Conservation (phyloP, 1,139 yeast species). For the Magnusiomyces ingens region DNA sequence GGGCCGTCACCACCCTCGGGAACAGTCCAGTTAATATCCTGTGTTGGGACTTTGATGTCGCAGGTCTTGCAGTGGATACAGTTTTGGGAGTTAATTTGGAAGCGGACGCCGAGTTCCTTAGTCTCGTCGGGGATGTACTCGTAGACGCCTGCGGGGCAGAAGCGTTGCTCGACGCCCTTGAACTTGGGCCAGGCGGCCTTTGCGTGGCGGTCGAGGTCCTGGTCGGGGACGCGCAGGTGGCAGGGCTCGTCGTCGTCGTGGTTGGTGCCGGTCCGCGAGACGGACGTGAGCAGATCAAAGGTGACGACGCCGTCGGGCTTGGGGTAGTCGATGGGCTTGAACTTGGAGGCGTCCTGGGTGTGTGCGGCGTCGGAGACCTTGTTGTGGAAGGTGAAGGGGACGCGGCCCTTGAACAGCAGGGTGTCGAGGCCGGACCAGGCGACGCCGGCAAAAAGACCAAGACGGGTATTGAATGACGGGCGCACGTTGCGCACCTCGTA, state of each 20-base stretch:
- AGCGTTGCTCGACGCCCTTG: slow-evolving; percentile 81
- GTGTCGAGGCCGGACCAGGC: slow-evolving; percentile 83
- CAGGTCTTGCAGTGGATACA: slow-evolving; percentile 98
- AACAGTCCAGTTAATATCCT: slow-evolving; percentile 89
- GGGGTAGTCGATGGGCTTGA: slow-evolving; percentile 73
- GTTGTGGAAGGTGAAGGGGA: slow-evolving; percentile 83
- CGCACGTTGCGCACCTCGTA: slow-evolving; percentile 80
- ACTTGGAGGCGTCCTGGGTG: slow-evolving; percentile 61
- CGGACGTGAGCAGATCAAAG: slow-evolving; percentile 86
- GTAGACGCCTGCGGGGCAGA: slow-evolving; percentile 98
- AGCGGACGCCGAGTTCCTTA: slow-evolving; percentile 56
- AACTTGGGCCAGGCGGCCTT: slow-evolving; percentile 61
- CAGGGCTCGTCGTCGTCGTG: slow-evolving; percentile 93
- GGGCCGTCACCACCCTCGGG: slow-evolving; percentile 99
- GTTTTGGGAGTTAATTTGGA: slow-evolving; percentile 91
- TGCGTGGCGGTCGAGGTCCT: slow-evolving; percentile 64
- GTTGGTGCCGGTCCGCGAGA: slow-evolving; percentile 90
- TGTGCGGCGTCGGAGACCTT: slow-evolving; percentile 62
- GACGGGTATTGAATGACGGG: slow-evolving; percentile 72
- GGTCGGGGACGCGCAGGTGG: slow-evolving; percentile 70
- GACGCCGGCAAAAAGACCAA: slow-evolving; percentile 75
- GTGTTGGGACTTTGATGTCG: slow-evolving; percentile 92
- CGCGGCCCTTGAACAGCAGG: slow-evolving; percentile 63
- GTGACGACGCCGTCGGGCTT: slow-evolving; percentile 89
- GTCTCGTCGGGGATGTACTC: slow-evolving; percentile 73